Conservation (phyloP, 768 basidiomycete species). For the Steccherinum ochraceum region DNA sequence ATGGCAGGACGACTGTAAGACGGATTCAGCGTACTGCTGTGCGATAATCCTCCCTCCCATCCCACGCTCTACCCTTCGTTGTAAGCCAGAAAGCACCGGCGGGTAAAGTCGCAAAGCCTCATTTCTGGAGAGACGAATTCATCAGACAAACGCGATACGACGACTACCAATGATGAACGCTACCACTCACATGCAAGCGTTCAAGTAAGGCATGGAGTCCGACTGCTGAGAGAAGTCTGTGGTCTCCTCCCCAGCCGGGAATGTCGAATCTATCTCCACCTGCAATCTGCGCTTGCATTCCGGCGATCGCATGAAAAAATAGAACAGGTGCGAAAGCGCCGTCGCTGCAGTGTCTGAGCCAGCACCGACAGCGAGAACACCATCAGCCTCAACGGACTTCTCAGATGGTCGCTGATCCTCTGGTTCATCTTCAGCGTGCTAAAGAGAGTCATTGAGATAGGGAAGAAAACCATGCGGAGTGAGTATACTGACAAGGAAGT, state of each 20-base stretch:
- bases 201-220: conserved; percentile 7
- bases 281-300: conserved; percentile 11
- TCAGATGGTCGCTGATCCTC: conserved; percentile 1
- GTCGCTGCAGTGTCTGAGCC: conserved; percentile 13
- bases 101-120: conserved; percentile 8
- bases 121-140: conserved; percentile 4
- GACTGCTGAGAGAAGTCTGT: conserved; percentile 1
- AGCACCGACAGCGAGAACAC: conserved; percentile 16
- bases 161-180: too few relatives aligned
- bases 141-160: not conserved
- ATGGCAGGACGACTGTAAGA: not conserved
- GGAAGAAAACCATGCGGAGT: too few relatives aligned
- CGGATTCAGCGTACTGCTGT: conserved; percentile 1
- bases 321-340: conserved; percentile 20
- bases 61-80: not conserved
- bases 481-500: conserved; percentile 33
- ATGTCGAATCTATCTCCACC: conserved; percentile 19
- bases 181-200: conserved; percentile 12
- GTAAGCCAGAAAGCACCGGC: conserved; percentile 4
- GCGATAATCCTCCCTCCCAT: conserved; percentile 6
- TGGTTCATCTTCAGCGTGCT: too few relatives aligned
- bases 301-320: conserved; percentile 15
- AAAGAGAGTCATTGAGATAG: too few relatives aligned
- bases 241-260: conserved; percentile 14
- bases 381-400: conserved; percentile 32